Conservation (phyloP, 2,329 filamentous ascomycete species). For the Mariannaea elegans region DNA sequence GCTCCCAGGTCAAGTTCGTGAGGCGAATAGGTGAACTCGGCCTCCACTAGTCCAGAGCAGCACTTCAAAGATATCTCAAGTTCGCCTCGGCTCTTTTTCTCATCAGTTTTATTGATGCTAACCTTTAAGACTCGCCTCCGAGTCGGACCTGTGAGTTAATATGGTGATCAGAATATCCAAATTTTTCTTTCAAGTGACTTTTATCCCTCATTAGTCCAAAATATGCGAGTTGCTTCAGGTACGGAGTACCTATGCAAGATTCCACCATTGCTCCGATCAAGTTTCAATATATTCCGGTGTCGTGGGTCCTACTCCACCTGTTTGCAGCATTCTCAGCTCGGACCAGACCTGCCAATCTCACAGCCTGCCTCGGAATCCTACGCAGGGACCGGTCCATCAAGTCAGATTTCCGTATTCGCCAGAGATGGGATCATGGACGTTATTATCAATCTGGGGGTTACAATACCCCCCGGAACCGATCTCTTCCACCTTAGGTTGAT, state of each 20-base stretch:
- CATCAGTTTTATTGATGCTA: too few species aligned
- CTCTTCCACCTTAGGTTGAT: background rate
- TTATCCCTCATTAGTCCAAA: too few species aligned
- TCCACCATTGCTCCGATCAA: conserved; percentile 14
- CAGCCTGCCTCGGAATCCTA: background rate
- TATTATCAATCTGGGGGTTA: conserved; percentile 1
- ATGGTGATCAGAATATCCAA: too few species aligned
- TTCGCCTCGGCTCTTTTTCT: too few species aligned
- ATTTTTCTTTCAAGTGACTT: too few species aligned
- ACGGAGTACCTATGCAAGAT: too few species aligned
- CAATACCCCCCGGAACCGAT: background rate
- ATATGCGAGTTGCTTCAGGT: too few species aligned
- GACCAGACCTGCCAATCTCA: conserved; percentile 17
- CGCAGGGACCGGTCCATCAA: conserved; percentile 1
- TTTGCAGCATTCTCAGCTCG: conserved; percentile 9
- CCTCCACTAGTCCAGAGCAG: too few species aligned
- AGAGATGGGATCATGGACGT: background rate
- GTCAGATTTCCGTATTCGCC: background rate
- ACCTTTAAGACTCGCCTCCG: too few species aligned
- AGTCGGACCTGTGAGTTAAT: too few species aligned
- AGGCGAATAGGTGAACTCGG: background rate
- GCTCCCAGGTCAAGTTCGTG: background rate
- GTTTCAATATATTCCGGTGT: conserved; percentile 14
- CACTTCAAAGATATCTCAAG: too few species aligned
- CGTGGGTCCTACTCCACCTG: conserved; percentile 18